phyloP scores from a whole-genome alignment of 73 alveolate genomes.

The Paraurostyla sp. region DNA sequence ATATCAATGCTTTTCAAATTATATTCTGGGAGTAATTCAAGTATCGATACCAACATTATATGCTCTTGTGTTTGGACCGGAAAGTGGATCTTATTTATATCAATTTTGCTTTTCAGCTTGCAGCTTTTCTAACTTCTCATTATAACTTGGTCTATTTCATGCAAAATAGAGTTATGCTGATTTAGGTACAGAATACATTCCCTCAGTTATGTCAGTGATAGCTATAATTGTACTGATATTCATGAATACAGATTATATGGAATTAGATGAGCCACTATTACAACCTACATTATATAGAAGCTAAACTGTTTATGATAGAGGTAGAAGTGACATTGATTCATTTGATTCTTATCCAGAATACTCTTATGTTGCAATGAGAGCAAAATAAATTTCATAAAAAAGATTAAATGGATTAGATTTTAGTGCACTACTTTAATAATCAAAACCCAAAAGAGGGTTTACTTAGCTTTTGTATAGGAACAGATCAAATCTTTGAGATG shows the following conservation, averaged over 20 bases:
- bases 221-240: not conserved
- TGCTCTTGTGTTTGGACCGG: constrained; percentile 47
- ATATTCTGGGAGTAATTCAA: not conserved
- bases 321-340: constrained; percentile 3
- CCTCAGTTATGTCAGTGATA: not conserved
- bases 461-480: no score
- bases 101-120: constrained; percentile 18
- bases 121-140: not conserved
- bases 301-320: constrained; percentile 23
- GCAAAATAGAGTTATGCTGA: no score
- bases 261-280: not conserved
- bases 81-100: constrained; percentile 19
- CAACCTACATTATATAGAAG: constrained; percentile 6
- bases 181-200: not conserved
- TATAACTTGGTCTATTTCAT: no score
- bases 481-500: no score
- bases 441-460: no score
- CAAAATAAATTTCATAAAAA: not conserved
- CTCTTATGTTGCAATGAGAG: constrained; percentile 15
- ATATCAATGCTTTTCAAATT: not conserved
- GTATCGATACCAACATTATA: not conserved
- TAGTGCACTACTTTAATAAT: no score
- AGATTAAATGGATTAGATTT: not conserved
- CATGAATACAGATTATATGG: not conserved
- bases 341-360: not conserved